Base-by-base conservation (phyloP, 164 flowering plant species). In the Berberis thunbergii region DNA sequence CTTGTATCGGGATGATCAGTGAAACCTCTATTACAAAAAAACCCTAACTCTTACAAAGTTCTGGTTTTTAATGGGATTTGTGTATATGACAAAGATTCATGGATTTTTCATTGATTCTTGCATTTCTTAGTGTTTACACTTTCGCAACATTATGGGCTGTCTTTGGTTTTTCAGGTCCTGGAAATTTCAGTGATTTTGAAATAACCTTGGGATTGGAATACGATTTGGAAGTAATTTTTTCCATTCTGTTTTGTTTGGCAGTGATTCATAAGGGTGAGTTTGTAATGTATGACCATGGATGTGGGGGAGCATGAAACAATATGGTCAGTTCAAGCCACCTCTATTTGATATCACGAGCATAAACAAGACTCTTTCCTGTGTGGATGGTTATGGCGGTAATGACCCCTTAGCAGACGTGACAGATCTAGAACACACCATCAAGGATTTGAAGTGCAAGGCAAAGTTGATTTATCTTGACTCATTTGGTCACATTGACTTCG, bases 241-340 rank as follows among this genome's bases (percentile, higher is more conserved):
- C 7, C 8, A 4, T 7, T 38, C 9, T 54, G n/a, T 54, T 62
- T 10, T 66, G 54, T 42, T 65, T 72, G 52, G 67, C 86, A 94
- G 97, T 94, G 99, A 91, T 88, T 53, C 88, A 97, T 1, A 78
- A 80, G 71, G 97, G 92, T 12, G 82, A 77, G n/a, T 95, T 91
- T 71, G 85, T 93, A 8, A 84, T 66, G 79, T 91, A 87, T 65
- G 94, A 95, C 72, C 86, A 89, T 60, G 99, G 99, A 11, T 70
- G 26, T 71, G 75, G 70, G 84, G 83, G 69, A 95, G 91, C 75
- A 57, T 89, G 63, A 78, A 43, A 70, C 62, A 58, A 41, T 95
- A 95, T 70, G 93, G 92, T 7, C 78, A 67, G 6, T 38, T 63
- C 2, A 73, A 74, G 8, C 92, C 99, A 41, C 93, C 96, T 40